These are phyloP conservation scores for Vitis rotundifolia DNA, from an alignment of 164 flowering plant genomes.

Conservation along the genomic window DNA sequence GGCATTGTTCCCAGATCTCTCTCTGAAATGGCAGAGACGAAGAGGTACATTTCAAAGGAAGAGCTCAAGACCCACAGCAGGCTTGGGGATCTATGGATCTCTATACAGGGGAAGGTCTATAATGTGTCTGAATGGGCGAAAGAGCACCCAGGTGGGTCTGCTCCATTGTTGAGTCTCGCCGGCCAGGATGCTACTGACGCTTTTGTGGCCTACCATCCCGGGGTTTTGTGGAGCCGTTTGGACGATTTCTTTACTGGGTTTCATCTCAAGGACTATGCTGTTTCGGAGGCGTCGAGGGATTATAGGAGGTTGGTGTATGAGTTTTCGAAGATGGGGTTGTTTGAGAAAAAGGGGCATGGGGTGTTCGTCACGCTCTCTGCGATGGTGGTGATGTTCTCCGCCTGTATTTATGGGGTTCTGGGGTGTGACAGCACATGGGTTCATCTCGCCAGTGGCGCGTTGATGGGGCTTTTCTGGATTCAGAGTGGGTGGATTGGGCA, in stretches of 20 bases:
- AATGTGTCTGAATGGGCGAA: constrained; percentile 10
- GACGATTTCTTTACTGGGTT: constrained; percentile 6
- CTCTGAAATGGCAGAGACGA: constrained; percentile 6
- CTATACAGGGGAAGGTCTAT: constrained; percentile 14
- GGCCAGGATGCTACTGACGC: constrained; percentile 13
- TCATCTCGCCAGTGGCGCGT: neutral
- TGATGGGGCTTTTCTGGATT: constrained; percentile 16
- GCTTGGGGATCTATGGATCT: constrained; percentile 13
- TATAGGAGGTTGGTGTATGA: neutral
- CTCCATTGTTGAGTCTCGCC: constrained; percentile 9
- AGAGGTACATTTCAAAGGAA: constrained; percentile 4
- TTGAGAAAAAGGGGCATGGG: constrained; percentile 12
- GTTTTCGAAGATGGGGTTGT: constrained; percentile 11
- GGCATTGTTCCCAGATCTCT: neutral
- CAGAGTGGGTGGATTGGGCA: constrained; percentile 16
- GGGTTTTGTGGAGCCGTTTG: neutral
- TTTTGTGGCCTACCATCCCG: constrained; percentile 15
- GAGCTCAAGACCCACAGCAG: constrained; percentile 12
- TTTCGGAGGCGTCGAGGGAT: constrained; percentile 7
- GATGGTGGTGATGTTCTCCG: neutral
- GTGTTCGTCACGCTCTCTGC: neutral
- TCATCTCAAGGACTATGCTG: neutral
- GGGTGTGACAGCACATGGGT: neutral
- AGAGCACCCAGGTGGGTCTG: constrained; percentile 10
- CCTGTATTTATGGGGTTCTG: constrained; percentile 9